Percentiles rank a stretch among this genome's conserved stretches.
Evolutionary conservation across 2,329 filamentous ascomycete genomes (phyloP).

Genomic region (Alternaria angustiovoidea): DNA sequence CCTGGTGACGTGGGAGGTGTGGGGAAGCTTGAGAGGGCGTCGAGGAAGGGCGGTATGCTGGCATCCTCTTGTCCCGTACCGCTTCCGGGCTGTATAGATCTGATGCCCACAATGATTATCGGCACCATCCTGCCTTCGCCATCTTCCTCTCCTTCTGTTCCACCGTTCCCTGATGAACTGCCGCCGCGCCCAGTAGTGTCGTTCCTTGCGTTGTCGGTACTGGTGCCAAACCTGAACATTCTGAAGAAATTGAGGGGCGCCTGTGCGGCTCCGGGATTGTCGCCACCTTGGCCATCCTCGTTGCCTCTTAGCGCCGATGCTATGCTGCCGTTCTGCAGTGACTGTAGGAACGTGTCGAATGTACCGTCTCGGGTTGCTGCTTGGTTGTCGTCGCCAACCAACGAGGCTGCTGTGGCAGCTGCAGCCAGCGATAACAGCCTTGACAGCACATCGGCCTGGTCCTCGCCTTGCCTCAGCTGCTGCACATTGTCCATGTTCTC

Average conservation of each 20-base stretch:
- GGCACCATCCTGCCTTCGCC: conserved; percentile 68
- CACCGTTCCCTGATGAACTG: conserved; percentile 27
- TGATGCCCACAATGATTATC: conserved; percentile 73
- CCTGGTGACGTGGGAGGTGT: conserved; percentile 56
- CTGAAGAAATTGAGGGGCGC: conserved; percentile 72
- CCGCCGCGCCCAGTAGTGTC: conserved; percentile 37
- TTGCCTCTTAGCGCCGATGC: conserved; percentile 63
- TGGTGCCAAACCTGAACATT: conserved; percentile 72
- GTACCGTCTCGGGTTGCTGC: conserved; percentile 67
- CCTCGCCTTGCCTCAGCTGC: conserved; percentile 61
- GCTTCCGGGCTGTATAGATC: conserved; percentile 66
- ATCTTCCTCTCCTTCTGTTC: conserved; percentile 46
- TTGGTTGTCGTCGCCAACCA: conserved; percentile 67
- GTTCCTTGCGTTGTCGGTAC: conserved; percentile 36
- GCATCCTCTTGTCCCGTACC: conserved; percentile 54
- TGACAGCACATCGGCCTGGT: conserved; percentile 69
- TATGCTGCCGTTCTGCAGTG: conserved; percentile 67
- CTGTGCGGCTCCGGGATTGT: conserved; percentile 51
- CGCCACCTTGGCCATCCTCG: conserved; percentile 50
- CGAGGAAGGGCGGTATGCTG: conserved; percentile 59
- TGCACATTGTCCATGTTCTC: conserved; percentile 38
- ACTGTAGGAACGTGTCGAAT: conserved; percentile 69
- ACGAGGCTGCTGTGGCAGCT: conserved; percentile 69
- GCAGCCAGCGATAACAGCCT: conserved; percentile 69
- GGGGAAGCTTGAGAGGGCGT: conserved; percentile 60